Evolutionary conservation across 805 yeast genomes (phyloP).

Genomic region (Saccharomyces eubayanus): DNA sequence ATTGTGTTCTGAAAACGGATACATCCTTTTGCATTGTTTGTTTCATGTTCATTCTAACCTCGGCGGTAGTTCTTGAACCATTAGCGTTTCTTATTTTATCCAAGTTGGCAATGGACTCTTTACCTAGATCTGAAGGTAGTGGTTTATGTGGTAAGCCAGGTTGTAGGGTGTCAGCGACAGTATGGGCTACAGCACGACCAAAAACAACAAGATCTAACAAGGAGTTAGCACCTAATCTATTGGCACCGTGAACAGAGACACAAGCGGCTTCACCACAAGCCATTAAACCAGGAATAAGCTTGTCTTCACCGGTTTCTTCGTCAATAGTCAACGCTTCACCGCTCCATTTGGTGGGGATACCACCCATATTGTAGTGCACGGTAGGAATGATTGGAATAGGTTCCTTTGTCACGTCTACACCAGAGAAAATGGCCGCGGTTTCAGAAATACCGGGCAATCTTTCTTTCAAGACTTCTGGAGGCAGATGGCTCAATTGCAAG

Average conservation of each 20-base stretch:
- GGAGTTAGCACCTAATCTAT: constrained; percentile 98
- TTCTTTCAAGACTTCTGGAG: constrained; percentile 84
- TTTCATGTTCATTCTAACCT: constrained; percentile 88
- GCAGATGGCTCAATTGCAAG: constrained; percentile 90
- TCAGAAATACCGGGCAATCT: constrained; percentile 99
- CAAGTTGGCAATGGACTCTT: constrained; percentile 81
- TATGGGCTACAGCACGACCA: constrained; percentile 96
- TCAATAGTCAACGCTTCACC: constrained; percentile 87
- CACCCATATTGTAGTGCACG: constrained; percentile 99
- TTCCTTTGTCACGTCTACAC: constrained; percentile 98
- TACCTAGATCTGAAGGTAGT: constrained; percentile 78
- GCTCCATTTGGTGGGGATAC: constrained; percentile 95
- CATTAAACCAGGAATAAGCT: constrained; percentile 81
- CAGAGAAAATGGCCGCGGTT: constrained; percentile 96
- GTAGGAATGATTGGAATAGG: constrained; percentile 98
- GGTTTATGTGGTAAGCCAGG: constrained; percentile 86
- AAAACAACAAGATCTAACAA: constrained; percentile 92
- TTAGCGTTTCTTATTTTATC: constrained; percentile 79
- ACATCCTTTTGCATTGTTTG: constrained; percentile 93
- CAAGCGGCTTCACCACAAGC: constrained; percentile 99
- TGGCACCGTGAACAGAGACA: constrained; percentile 98
- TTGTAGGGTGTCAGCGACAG: constrained; percentile 72
- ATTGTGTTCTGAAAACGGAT: constrained; percentile 93
- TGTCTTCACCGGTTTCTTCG: constrained; percentile 77
- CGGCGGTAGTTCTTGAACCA: constrained; percentile 80